These are phyloP conservation scores for Plasmodium malariae DNA, from an alignment of 169 alveolate species.

Conservation along the genomic window DNA sequence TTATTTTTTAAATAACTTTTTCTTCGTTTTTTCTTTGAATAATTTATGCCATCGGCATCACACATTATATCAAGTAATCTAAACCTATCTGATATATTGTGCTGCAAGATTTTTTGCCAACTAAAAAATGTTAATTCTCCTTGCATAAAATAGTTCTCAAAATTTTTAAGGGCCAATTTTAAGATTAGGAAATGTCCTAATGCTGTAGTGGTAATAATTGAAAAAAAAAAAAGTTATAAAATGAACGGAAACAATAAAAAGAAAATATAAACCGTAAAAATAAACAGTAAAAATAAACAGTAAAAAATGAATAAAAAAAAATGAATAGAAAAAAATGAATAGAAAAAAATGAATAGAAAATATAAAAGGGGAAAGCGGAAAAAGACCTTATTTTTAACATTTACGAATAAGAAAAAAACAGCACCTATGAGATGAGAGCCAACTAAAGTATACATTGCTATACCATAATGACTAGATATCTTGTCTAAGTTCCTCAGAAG, in stretches of 20 bases:
- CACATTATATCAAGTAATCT: conserved; percentile 45
- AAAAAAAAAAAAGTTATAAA: conserved; percentile 6
- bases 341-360: neutral
- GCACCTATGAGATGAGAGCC: conserved; percentile 29
- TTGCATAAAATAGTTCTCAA: conserved; percentile 17
- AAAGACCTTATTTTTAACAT: neutral
- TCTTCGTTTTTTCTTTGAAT: conserved; percentile 30
- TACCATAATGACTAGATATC: conserved; percentile 8
- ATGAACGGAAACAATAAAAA: too few relatives aligned
- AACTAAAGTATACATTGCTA: neutral
- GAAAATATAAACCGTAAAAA: too few relatives aligned
- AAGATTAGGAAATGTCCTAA: conserved; percentile 29
- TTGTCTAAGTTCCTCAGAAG: conserved; percentile 8
- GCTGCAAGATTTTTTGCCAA: conserved; percentile 45
- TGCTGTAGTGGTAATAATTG: conserved; percentile 11
- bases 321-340: too few relatives aligned
- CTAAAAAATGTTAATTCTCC: conserved; percentile 18
- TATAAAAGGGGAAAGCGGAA: neutral
- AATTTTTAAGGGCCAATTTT: conserved; percentile 23
- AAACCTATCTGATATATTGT: conserved; percentile 35
- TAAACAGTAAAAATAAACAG: too few relatives aligned
- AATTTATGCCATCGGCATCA: conserved; percentile 1
- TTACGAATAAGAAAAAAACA: neutral
- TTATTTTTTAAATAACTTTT: conserved; percentile 14
- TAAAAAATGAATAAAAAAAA: too few relatives aligned